A percentile compares a stretch with the other conserved stretches of the same genome.
These are phyloP conservation scores for Globisporangium cystogenes DNA, from an alignment of 352 stramenopile species.

Conservation along the genomic window DNA sequence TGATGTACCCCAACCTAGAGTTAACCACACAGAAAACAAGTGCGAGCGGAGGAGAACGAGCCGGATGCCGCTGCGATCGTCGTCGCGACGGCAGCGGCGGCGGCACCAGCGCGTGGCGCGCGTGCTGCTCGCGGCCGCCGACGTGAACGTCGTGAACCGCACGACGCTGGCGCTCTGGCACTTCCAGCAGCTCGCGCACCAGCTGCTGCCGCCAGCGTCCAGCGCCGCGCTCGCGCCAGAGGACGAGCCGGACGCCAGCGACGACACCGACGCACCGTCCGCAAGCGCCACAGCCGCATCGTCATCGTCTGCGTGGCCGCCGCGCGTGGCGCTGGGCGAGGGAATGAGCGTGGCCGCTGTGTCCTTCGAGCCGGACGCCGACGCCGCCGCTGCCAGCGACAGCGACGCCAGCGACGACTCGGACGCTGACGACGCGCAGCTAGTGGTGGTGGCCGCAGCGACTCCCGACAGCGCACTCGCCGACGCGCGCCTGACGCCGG, in stretches of 20 bases:
- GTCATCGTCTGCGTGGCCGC: not conserved
- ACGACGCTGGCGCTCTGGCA: conserved; percentile 77
- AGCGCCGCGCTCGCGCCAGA: not conserved
- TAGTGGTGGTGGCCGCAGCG: not conserved
- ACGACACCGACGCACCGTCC: not conserved
- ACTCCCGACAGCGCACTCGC: conserved; percentile 8
- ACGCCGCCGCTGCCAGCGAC: conserved; percentile 6
- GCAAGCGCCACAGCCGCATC: not conserved
- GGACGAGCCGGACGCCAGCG: conserved; percentile 1
- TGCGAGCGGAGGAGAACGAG: not conserved
- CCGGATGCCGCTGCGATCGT: not conserved
- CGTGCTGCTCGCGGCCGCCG: conserved; percentile 47
- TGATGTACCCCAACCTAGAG: too few relatives aligned
- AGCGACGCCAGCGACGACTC: conserved; percentile 4
- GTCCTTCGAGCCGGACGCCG: conserved; percentile 14
- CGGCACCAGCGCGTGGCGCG: conserved; percentile 31
- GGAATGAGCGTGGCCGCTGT: conserved; percentile 68
- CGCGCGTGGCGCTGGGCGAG: conserved; percentile 43
- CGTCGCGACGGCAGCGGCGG: conserved; percentile 1
- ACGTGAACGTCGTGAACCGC: conserved; percentile 70
- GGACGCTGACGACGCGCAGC: conserved; percentile 3
- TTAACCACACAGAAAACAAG: not conserved
- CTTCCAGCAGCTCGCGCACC: conserved; percentile 55
- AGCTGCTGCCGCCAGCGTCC: conserved; percentile 28
- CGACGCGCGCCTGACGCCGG: conserved; percentile 31